Percentiles rank a stretch among this genome's conserved stretches.
Evolutionary conservation across 1,139 yeast genomes (phyloP).

Genomic region (Nadsonia commutata): DNA sequence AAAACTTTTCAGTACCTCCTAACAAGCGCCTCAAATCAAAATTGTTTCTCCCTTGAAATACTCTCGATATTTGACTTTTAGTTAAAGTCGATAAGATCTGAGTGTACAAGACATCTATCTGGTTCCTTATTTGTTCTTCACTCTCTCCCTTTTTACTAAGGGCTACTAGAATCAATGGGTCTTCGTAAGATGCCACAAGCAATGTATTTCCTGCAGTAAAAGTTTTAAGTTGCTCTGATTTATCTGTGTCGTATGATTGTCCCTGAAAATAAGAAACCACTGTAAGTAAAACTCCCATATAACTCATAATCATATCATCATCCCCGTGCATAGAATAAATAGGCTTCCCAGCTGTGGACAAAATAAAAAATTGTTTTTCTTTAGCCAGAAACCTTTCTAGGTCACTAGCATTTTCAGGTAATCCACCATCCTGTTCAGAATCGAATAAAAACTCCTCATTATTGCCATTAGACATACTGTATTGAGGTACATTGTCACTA

Average conservation of each 20-base stretch:
- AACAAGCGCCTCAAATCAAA: slow-evolving; percentile 69
- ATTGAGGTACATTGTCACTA: not conserved
- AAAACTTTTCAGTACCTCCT: slow-evolving; percentile 48
- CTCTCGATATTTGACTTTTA: slow-evolving; percentile 52
- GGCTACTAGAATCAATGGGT: slow-evolving; percentile 65
- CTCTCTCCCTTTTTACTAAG: slow-evolving; percentile 44
- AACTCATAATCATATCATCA: slow-evolving; percentile 56
- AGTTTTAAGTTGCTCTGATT: slow-evolving; percentile 13
- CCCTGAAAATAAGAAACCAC: slow-evolving; percentile 43
- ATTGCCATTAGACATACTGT: not conserved
- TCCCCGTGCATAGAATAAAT: slow-evolving; percentile 70
- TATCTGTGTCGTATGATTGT: slow-evolving; percentile 5
- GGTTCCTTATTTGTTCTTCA: slow-evolving; percentile 43
- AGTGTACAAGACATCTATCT: slow-evolving; percentile 59
- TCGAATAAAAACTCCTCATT: slow-evolving; percentile 2
- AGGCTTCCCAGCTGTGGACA: slow-evolving; percentile 91
- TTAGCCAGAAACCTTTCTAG: slow-evolving; percentile 27
- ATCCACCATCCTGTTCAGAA: slow-evolving; percentile 1
- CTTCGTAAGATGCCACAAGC: slow-evolving; percentile 46
- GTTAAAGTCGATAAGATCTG: slow-evolving; percentile 73
- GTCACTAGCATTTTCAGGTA: slow-evolving; percentile 9
- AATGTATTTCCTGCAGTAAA: slow-evolving; percentile 27
- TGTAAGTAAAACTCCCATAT: slow-evolving; percentile 51
- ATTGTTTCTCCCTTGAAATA: slow-evolving; percentile 58
- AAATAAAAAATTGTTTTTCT: slow-evolving; percentile 60